Conservation (phyloP, 257 asterid genomes). For the Solanum tacnaense region DNA sequence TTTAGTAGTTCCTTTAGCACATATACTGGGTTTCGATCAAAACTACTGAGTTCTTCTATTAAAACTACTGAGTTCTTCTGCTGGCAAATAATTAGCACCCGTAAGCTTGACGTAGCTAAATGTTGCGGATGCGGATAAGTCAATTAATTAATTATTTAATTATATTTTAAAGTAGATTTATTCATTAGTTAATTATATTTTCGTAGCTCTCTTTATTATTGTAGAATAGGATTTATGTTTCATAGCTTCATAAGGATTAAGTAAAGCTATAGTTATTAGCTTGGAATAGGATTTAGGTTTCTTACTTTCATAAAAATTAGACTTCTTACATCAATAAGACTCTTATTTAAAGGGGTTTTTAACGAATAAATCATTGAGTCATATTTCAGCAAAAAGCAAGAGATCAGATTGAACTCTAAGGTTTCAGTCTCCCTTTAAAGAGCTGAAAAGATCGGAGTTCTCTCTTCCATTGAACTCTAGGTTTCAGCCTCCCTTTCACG, state of each 20-base stretch:
- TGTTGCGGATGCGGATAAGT: background rate
- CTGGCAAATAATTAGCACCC: background rate
- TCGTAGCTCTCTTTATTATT: background rate
- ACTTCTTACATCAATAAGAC: background rate
- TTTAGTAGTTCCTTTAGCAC: background rate
- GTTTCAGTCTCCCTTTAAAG: background rate
- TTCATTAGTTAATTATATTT: background rate
- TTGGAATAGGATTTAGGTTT: background rate
- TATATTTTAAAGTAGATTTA: background rate
- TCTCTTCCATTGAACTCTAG: background rate
- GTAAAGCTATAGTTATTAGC: background rate
- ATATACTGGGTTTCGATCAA: background rate
- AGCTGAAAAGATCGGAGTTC: background rate
- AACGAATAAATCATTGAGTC: background rate
- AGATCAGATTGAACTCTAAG: background rate
- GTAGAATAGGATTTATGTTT: background rate
- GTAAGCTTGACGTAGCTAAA: background rate
- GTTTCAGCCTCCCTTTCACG: background rate
- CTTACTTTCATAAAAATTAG: background rate
- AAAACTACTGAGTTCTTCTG: background rate
- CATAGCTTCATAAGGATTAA: background rate
- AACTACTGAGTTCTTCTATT: background rate
- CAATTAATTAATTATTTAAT: no score
- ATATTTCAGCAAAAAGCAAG: background rate
- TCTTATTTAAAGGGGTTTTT: background rate